Evolutionary conservation across 1,284 basidiomycete genomes (phyloP), one percentile per base, ranked within the genome.

Genomic region (Moesziomyces sp.): DNA sequence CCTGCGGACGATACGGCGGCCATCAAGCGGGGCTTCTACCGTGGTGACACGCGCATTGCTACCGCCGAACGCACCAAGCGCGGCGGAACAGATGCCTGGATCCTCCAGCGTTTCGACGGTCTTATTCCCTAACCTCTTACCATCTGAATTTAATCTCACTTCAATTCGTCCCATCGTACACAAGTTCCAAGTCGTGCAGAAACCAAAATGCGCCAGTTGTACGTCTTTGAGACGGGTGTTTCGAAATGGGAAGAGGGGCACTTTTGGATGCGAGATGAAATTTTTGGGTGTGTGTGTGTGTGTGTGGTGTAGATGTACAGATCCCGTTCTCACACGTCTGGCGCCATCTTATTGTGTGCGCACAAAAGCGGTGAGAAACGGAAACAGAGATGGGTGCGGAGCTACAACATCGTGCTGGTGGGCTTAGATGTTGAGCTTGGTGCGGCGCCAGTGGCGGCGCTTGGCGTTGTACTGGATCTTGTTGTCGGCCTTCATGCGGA

Each of bases 401-500:
- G 49, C 19, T 51, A 19, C 48, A 47, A 47, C 46, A 42, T 42
- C 30, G n/a, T 3, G 48, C 3, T 43, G 24, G 13, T 28, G 6
- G 11, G 13, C 38, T 79, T 80, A 83, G 76, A 83, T 72, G 74
- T 72, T 73, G 55, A 83, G 79, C 81, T 83, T 83, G 58, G 81
- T 83, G 66, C 80, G 80, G 54, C 81, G 76, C 81, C 80, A 83
- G 79, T 81, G 78, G 60, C 81, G 70, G 46, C 82, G 74, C 76
- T 82, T 78, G 50, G 74, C 74, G 80, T 84, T 84, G 85, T 85
- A 94, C 92, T 93, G 92, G 84, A 95, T 95, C 87, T 94, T 95
- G 75, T 90, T 92, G 86, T 94, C 95, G 80, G 93, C 91, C 90
- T 97, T 97, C 77, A 97, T 88, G 82, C 94, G 93, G 90, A 95